Conservation (phyloP, 805 yeast species). For the Nakazawaea peltata region DNA sequence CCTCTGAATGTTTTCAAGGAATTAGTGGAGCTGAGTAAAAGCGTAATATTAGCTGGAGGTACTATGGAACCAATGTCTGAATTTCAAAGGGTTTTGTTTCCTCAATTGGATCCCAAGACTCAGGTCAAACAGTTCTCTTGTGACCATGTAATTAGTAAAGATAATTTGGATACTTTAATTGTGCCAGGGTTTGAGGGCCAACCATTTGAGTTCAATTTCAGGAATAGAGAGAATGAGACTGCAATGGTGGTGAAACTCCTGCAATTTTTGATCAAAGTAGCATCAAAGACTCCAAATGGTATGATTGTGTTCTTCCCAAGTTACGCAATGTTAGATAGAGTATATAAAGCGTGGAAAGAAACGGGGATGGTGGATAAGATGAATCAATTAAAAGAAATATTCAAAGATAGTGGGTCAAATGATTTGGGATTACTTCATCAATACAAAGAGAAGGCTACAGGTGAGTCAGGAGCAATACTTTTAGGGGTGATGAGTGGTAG, state of each 20-base stretch:
- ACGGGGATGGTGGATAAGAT: slow-evolving; percentile 24
- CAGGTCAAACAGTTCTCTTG: slow-evolving; percentile 55
- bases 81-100: slow-evolving; percentile 57
- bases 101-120: slow-evolving; percentile 31
- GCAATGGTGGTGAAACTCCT: slow-evolving; percentile 46
- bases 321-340: slow-evolving; percentile 57
- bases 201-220: slow-evolving; percentile 65
- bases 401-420: slow-evolving; percentile 43
- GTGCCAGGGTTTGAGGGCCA: slow-evolving; percentile 18
- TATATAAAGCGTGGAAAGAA: slow-evolving; percentile 44
- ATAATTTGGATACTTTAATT: slow-evolving; percentile 52
- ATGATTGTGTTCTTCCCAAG: slow-evolving; percentile 81
- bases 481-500: slow-evolving; percentile 90
- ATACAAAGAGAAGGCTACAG: slow-evolving; percentile 37
- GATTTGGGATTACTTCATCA: slow-evolving; percentile 40
- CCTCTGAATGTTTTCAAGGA: slow-evolving; percentile 66
- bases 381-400: slow-evolving; percentile 36
- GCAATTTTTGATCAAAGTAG: slow-evolving; percentile 31
- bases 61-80: slow-evolving; percentile 90
- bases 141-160: slow-evolving; percentile 75
- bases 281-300: slow-evolving; percentile 55
- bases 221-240: slow-evolving; percentile 42
- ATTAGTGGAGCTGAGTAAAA: slow-evolving; percentile 53
- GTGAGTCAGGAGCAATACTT: slow-evolving; percentile 49
- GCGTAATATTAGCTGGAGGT: slow-evolving; percentile 86